Percentiles rank a stretch among this genome's conserved stretches.
Evolutionary conservation across 768 basidiomycete genomes (phyloP).

Genomic region (Coprinopsis marcescibilis): DNA sequence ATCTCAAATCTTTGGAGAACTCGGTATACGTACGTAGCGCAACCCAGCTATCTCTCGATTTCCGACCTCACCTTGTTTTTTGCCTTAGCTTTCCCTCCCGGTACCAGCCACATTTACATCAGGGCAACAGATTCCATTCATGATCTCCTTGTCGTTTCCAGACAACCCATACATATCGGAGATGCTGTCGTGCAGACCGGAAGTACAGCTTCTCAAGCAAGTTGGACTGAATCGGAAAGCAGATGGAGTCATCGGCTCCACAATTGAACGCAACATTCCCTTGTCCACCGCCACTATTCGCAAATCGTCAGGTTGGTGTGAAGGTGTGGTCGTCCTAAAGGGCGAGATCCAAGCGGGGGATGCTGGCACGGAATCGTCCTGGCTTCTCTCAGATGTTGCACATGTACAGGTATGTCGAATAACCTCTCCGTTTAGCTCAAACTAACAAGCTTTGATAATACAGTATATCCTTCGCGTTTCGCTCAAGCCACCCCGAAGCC

Average conservation of each 20-base stretch:
- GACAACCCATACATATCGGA: conserved; percentile 32
- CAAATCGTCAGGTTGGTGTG: conserved; percentile 26
- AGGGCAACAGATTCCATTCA: conserved; percentile 35
- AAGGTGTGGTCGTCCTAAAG: conserved; percentile 29
- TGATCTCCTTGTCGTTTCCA: conserved; percentile 29
- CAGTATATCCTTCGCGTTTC: conserved; percentile 35
- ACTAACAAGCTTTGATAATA: conserved; percentile 19
- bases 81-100: conserved; percentile 32
- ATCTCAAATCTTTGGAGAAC: conserved; percentile 13
- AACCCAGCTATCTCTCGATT: neutral
- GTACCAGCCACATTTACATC: conserved; percentile 30
- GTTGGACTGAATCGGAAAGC: conserved; percentile 24
- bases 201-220: conserved; percentile 31
- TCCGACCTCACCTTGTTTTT: neutral
- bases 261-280: conserved; percentile 20
- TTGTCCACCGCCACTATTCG: conserved; percentile 19
- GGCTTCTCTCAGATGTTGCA: conserved; percentile 26
- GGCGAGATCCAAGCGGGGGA: conserved; percentile 32
- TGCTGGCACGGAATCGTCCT: conserved; percentile 31
- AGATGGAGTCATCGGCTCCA: neutral
- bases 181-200: conserved; percentile 27
- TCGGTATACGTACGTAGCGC: conserved; percentile 23
- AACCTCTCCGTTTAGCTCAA: conserved; percentile 28
- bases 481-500: conserved; percentile 24
- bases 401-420: conserved; percentile 31